Base-by-base conservation (phyloP, 805 yeast genomes). In the Komagataella pseudopastoris region DNA sequence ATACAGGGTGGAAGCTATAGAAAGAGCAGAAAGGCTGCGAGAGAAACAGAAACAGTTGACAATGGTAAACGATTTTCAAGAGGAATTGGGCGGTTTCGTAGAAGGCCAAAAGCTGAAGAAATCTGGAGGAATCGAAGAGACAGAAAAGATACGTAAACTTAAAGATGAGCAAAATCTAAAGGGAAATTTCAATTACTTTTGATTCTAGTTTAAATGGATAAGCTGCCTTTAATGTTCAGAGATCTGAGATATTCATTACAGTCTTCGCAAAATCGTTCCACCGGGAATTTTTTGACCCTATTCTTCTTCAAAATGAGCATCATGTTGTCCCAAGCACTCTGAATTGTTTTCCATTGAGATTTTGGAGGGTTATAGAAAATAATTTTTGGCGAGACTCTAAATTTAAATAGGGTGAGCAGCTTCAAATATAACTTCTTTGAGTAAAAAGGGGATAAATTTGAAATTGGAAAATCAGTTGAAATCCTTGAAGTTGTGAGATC, bases 61-160 rank as follows among this genome's bases (percentile, higher is more conserved):
- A 54, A 67, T 70, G 47, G 62, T 69, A 22, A 83, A 80, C 55
- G 83, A 82, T 51, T 91, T 91, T 60, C 87, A 85, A 62, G 89
- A 85, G 53, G 98, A 91, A 62, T 69, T 91, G 6, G 93, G 83
- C 1, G 84, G 78, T 18, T 91, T 88, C 71, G 96, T 91, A 6
- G 90, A 75, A 6, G 91, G 82, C 46, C 75, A 78, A 24, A 85
- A 76, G 60, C 71, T 91, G 53, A 87, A 86, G 60, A 84, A 80
- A 56, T 78, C 89, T 17, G 97, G 97, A 5, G 97, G 98, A 1
- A 76, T 89, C 18, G 95, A 86, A 55, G 97, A 88, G 59, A 70
- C 87, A 18, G 98, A 91, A 58, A 71, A 87, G 54, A 57, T 72
- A 49, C 72, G 96, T 53, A 73, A 71, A 57, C 68, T 74, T 54